Evolutionary conservation across 768 basidiomycete genomes (phyloP).

Genomic region (Cantharellus anzutake): DNA sequence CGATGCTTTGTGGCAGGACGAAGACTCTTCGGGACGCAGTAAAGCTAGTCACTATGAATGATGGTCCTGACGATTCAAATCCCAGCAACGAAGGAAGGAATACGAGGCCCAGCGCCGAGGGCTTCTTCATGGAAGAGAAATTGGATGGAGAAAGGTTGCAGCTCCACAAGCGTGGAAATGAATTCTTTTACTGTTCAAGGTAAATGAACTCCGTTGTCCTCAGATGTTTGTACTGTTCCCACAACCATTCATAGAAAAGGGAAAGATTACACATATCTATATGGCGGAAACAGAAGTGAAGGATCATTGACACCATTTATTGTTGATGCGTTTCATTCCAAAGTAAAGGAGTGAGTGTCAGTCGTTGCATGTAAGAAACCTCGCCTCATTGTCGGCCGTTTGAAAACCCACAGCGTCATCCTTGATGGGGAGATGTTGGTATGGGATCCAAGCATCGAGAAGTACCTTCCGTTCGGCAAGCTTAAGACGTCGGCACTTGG

Average conservation of each 20-base stretch:
- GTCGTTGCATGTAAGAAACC: neutral
- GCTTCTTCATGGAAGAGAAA: constrained; percentile 89
- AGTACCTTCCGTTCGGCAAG: constrained; percentile 81
- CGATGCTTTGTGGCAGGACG: constrained; percentile 86
- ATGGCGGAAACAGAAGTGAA: constrained; percentile 62
- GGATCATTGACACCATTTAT: constrained; percentile 86
- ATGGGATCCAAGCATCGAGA: constrained; percentile 81
- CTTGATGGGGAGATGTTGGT: constrained; percentile 98
- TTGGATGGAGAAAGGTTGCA: constrained; percentile 95
- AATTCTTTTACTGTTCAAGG: constrained; percentile 89
- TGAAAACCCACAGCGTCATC: constrained; percentile 41
- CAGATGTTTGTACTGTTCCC: neutral
- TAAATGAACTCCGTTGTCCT: constrained; percentile 16
- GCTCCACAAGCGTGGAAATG: constrained; percentile 77
- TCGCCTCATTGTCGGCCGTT: constrained; percentile 4
- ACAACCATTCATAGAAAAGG: constrained; percentile 29
- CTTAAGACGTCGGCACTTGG: constrained; percentile 85
- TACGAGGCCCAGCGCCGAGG: neutral
- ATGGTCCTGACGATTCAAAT: constrained; percentile 9
- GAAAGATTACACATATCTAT: constrained; percentile 80
- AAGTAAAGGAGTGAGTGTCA: constrained; percentile 56
- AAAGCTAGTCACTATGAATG: constrained; percentile 56
- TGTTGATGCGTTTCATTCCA: constrained; percentile 48
- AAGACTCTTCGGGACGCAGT: constrained; percentile 67
- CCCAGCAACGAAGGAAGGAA: neutral